Evolutionary conservation across 305 asterid species (phyloP).

Genomic region (Fraxinus latifolia): DNA sequence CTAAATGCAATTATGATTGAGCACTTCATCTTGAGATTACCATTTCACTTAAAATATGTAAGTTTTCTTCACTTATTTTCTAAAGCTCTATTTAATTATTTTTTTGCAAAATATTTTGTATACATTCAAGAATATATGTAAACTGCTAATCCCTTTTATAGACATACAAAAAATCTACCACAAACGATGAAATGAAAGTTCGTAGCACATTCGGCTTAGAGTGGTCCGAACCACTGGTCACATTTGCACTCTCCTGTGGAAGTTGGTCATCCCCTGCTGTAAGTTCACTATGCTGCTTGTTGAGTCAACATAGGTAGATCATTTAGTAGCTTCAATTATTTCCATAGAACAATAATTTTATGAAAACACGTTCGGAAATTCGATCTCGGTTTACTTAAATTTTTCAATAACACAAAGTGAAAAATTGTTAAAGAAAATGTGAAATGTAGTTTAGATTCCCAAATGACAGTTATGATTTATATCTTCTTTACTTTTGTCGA

Average conservation of each 20-base stretch:
- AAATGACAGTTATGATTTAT: no score
- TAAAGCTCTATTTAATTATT: background rate
- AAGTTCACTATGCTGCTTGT: conserved; percentile 31
- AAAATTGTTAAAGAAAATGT: no score
- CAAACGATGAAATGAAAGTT: conserved; percentile 47
- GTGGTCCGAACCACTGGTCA: conserved; percentile 86
- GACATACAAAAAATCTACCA: conserved; percentile 54
- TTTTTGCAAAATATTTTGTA: background rate
- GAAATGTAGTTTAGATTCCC: no score
- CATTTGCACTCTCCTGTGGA: conserved; percentile 87
- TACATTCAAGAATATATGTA: background rate
- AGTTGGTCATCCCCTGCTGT: conserved; percentile 97
- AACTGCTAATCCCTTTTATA: conserved; percentile 10
- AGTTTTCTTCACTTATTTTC: conserved; percentile 17
- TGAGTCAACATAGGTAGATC: background rate
- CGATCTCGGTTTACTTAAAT: background rate
- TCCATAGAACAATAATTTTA: background rate
- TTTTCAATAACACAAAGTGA: background rate
- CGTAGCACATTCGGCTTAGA: conserved; percentile 58
- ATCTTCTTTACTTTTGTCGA: no score
- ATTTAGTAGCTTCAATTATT: background rate
- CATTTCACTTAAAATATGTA: conserved; percentile 72
- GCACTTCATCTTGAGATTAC: conserved; percentile 86
- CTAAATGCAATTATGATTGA: conserved; percentile 78
- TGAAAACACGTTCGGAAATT: background rate